Conservation (phyloP, 1,284 basidiomycete genomes). For the Baeospora myosura region DNA sequence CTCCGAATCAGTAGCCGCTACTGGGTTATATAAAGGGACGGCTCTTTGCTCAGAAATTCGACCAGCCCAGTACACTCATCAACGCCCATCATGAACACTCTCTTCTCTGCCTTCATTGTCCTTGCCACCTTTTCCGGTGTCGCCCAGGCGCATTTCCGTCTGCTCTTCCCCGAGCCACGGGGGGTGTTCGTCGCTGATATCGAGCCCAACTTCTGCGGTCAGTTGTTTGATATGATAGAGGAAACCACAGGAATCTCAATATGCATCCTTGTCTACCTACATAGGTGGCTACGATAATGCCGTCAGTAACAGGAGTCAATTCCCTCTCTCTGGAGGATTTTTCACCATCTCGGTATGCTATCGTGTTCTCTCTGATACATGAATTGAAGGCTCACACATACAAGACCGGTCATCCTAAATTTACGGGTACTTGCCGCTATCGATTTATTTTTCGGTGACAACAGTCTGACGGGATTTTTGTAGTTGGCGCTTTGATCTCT, state of each 20-base stretch:
- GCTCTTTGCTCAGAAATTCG: neutral
- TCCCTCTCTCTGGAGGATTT: constrained; percentile 44
- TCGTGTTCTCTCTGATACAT: no score
- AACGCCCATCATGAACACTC: constrained; percentile 20
- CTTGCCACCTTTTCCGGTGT: constrained; percentile 26
- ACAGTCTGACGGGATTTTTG: neutral
- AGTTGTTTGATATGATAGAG: constrained; percentile 15
- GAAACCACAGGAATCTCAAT: neutral
- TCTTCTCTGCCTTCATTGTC: constrained; percentile 24
- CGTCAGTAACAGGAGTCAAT: constrained; percentile 39
- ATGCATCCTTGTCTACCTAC: constrained; percentile 3
- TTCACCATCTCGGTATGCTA: no score
- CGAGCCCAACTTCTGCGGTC: constrained; percentile 45
- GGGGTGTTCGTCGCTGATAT: constrained; percentile 44
- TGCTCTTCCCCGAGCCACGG: constrained; percentile 51
- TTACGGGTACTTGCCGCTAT: constrained; percentile 25
- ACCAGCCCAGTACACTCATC: neutral
- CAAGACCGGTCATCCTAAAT: constrained; percentile 33
- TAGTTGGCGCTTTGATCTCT: constrained; percentile 38
- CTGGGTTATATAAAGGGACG: neutral
- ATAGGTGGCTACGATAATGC: constrained; percentile 41
- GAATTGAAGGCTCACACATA: no score
- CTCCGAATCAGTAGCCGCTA: neutral
- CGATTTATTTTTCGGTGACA: neutral
- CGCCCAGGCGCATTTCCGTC: constrained; percentile 51